A percentile compares a stretch with the other conserved stretches of the same genome.
phyloP scores from a whole-genome alignment of 163 green algal species.

The Chlorella variabilis region DNA sequence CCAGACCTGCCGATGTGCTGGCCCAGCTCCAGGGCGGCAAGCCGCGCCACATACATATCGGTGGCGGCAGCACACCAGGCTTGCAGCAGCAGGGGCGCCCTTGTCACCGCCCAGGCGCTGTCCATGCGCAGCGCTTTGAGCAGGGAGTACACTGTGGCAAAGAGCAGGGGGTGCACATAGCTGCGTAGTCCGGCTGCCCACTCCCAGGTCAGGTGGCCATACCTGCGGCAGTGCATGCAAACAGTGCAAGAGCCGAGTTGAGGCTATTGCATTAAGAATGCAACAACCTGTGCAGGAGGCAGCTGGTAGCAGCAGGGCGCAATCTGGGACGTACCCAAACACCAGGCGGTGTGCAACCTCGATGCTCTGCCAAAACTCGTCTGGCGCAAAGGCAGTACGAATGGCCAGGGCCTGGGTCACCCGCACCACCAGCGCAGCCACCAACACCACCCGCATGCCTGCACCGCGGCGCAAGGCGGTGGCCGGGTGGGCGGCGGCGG shows the following conservation, averaged over 20 bases:
- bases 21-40: slow-evolving; percentile 42
- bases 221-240: slow-evolving; percentile 43
- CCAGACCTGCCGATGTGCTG: background rate
- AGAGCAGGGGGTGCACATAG: slow-evolving; percentile 65
- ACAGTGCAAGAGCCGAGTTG: background rate
- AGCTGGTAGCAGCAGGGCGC: background rate
- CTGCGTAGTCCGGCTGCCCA: slow-evolving; percentile 66
- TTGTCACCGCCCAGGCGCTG: slow-evolving; percentile 33
- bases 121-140: slow-evolving; percentile 50
- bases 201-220: slow-evolving; percentile 79
- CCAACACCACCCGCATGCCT: background rate
- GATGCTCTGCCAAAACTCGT: slow-evolving; percentile 77
- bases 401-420: slow-evolving; percentile 40
- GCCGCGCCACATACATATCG: slow-evolving; percentile 49
- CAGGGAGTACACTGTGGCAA: slow-evolving; percentile 57
- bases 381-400: slow-evolving; percentile 71
- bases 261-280: background rate
- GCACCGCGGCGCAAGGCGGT: too few relatives aligned
- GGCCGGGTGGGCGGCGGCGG: background rate
- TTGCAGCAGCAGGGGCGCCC: slow-evolving; percentile 55
- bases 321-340: slow-evolving; percentile 59
- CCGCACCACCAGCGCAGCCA: background rate
- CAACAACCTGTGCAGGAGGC: background rate
- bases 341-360: slow-evolving; percentile 73
- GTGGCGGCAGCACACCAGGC: slow-evolving; percentile 45